Base-by-base conservation (phyloP, 805 yeast genomes). In the Zygosaccharomyces bisporus region DNA sequence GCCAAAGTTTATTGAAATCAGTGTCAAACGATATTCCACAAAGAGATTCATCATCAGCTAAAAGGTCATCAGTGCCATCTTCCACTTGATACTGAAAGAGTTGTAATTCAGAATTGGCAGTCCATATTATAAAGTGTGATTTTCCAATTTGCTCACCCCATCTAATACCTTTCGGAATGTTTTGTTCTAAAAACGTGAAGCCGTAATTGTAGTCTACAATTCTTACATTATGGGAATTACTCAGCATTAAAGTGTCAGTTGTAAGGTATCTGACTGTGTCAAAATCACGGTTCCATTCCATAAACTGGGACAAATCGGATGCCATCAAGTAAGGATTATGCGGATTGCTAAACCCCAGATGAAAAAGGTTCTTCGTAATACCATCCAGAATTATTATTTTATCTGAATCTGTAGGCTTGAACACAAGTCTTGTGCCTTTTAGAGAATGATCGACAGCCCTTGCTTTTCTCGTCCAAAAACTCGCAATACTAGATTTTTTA, bases 201-300 rank as follows among this genome's bases (percentile, higher is more conserved):
- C 66, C 66, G 39, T 53, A 50, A 17, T 54, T 48, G 35, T 47
- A 57, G 34, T 63, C 66, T 3, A 59, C 60, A 37, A 63, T 51
- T 30, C 51, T 41, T 2, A 61, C 6, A 2, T 40, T 36, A 4
- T 46, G 18, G 3, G 32, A 14, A 38, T 59, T 58, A 38, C 50
- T 34, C 12, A 60, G 29, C 4, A 60, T 33, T 4, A 63, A 36
- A 8, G 60, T 42, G 24, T 53, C 48, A 4, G 58, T 42, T 3
- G 55, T 45, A 8, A 58, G 19, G 42, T 51, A 52, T n/a, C 55
- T 48, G 7, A 62, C 39, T 6, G 42, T 29, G 10, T 48, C 44
- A 31, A 55, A 53, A 2, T 41, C 37, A 10, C 40, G 16, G 39
- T 61, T 57, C 49, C 52, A 49, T 16, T 50, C 52, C 36, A 55